A percentile compares a stretch with the other conserved stretches of the same genome.
Conservation (phyloP, 2,329 filamentous ascomycete genomes). For the Trichoderma sp. region DNA sequence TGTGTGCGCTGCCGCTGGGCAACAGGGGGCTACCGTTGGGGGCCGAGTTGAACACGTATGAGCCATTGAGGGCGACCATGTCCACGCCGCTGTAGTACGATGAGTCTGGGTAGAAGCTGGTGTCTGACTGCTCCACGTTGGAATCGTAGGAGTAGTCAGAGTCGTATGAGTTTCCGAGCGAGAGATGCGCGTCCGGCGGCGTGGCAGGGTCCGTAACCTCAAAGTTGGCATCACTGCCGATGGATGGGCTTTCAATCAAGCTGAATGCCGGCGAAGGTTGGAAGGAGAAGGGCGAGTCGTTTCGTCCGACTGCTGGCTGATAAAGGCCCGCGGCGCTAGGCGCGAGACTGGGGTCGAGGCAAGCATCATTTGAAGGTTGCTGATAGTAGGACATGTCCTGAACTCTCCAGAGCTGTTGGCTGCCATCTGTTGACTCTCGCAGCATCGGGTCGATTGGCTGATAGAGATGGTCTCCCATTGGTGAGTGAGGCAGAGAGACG, state of each 20-base stretch:
- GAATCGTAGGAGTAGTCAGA: slow-evolving; percentile 8
- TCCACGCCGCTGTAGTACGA: slow-evolving; percentile 3
- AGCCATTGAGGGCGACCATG: not conserved
- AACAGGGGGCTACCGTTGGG: not conserved
- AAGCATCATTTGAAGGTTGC: not conserved
- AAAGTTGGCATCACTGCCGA: slow-evolving; percentile 16
- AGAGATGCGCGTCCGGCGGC: slow-evolving; percentile 12
- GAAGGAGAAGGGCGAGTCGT: slow-evolving; percentile 7
- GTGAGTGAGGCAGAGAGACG: not conserved
- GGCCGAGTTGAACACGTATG: not conserved
- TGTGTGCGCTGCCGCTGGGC: not conserved
- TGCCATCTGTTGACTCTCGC: not conserved
- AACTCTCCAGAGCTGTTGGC: not conserved
- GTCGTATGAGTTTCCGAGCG: slow-evolving; percentile 11
- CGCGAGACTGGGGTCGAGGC: not conserved
- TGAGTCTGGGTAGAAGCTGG: not conserved
- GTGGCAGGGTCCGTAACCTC: slow-evolving; percentile 14
- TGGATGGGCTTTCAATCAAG: slow-evolving; percentile 18
- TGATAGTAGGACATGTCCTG: not conserved
- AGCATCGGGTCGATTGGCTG: slow-evolving; percentile 14
- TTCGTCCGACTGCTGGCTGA: not conserved
- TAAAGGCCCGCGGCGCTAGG: not conserved
- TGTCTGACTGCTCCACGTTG: not conserved
- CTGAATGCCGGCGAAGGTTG: slow-evolving; percentile 15
- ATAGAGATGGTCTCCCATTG: not conserved